Percentiles rank a stretch among this genome's conserved stretches.
Conservation (phyloP, 805 yeast genomes). For the Wickerhamia fluorescens region DNA sequence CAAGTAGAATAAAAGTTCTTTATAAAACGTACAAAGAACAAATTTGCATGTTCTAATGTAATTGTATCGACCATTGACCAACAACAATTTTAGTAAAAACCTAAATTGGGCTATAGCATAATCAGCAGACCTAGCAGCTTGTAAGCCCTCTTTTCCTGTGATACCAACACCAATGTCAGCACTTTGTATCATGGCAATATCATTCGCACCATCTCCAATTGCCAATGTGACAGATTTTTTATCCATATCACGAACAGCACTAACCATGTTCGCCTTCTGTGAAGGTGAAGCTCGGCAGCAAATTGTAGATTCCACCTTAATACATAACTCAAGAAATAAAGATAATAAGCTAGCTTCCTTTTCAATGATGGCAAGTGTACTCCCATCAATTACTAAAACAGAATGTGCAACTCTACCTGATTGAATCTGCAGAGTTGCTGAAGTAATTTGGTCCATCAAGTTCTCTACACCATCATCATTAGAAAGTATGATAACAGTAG, state of each 20-base stretch:
- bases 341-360: constrained; percentile 64
- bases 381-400: constrained; percentile 94
- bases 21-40: constrained; percentile 89
- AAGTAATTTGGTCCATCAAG: constrained; percentile 60
- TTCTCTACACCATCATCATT: constrained; percentile 42
- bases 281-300: constrained; percentile 97
- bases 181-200: constrained; percentile 97
- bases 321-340: constrained; percentile 76
- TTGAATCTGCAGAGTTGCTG: constrained; percentile 67
- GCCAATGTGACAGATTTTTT: constrained; percentile 79
- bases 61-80: constrained; percentile 96
- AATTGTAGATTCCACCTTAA: constrained; percentile 82
- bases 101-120: constrained; percentile 94
- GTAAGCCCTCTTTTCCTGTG: constrained; percentile 94
- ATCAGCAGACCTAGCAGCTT: constrained; percentile 93
- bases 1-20: constrained; percentile 82
- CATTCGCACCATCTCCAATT: constrained; percentile 98
- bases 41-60: constrained; percentile 88
- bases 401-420: constrained; percentile 82
- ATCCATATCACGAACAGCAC: constrained; percentile 65
- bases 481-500: constrained; percentile 73
- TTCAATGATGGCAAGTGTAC: constrained; percentile 68
- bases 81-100: constrained; percentile 67
- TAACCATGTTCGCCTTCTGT: constrained; percentile 88
- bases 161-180: constrained; percentile 98